Percentiles rank a stretch among this genome's conserved stretches.
These are phyloP conservation scores for Aegilops longissima DNA, from an alignment of 176 grass and related monocot species.

Conservation along the genomic window DNA sequence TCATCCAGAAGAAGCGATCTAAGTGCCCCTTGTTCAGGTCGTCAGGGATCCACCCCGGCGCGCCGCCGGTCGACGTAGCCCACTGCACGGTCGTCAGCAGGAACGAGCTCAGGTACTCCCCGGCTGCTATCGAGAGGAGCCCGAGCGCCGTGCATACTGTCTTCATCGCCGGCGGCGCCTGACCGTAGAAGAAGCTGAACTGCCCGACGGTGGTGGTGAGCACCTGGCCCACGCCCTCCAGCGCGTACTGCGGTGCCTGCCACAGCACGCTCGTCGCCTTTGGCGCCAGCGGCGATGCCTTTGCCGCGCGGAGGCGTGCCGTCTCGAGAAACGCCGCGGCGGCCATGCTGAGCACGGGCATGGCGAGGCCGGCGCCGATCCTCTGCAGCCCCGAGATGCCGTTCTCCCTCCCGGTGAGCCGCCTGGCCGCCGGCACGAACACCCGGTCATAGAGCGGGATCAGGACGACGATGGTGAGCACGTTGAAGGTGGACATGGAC, in stretches of 20 bases:
- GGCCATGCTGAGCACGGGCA: constrained; percentile 16
- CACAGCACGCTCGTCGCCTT: neutral
- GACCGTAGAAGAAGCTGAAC: constrained; percentile 59
- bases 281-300: neutral
- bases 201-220: constrained; percentile 40
- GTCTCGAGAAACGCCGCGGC: constrained; percentile 2
- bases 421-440: neutral
- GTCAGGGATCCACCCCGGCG: constrained; percentile 54
- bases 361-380: neutral
- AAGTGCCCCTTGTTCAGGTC: constrained; percentile 52
- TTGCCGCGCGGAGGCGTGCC: neutral
- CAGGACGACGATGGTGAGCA: neutral
- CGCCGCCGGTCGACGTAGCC: constrained; percentile 15
- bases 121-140: constrained; percentile 42
- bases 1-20: constrained; percentile 43
- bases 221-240: constrained; percentile 35
- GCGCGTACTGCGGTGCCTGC: constrained; percentile 39
- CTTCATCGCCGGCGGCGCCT: constrained; percentile 62
- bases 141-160: constrained; percentile 54
- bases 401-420: neutral
- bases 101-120: constrained; percentile 51
- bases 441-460: constrained; percentile 21
- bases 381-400: constrained; percentile 4
- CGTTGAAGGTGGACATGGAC: neutral
- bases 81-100: constrained; percentile 35